phyloP scores from a whole-genome alignment of 371 early-diverging fungal genomes.

The Syncephalastrum racemosum region DNA sequence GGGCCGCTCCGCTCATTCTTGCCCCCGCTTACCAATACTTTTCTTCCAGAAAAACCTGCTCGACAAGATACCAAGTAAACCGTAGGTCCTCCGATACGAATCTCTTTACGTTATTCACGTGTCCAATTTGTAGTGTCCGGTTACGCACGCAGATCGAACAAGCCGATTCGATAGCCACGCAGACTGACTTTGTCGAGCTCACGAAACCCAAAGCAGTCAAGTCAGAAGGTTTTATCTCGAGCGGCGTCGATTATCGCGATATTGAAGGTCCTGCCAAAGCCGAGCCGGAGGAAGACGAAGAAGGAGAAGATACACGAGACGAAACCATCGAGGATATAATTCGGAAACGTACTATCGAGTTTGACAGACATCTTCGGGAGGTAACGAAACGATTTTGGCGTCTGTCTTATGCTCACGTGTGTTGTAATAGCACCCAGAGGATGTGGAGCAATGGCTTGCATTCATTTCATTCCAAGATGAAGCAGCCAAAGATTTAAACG shows the following conservation, averaged over 20 bases:
- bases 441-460: constrained; percentile 68
- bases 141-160: no score
- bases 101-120: no score
- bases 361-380: constrained; percentile 31
- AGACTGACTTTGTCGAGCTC: no score
- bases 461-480: constrained; percentile 73
- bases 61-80: no score
- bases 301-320: constrained; percentile 26
- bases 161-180: no score
- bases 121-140: no score
- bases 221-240: constrained; percentile 10
- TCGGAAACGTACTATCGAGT: constrained; percentile 36
- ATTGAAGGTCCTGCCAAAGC: constrained; percentile 29
- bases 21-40: no score
- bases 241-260: constrained; percentile 43
- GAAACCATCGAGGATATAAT: constrained; percentile 43
- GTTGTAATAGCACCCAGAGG: constrained; percentile 50
- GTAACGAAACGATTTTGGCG: not conserved
- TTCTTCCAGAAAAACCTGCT: no score
- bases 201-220: no score
- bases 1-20: no score
- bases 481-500: constrained; percentile 27
- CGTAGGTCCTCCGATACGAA: no score
- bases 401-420: constrained; percentile 10
- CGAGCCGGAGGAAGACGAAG: constrained; percentile 16